A percentile compares a stretch with the other conserved stretches of the same genome.
Evolutionary conservation across 306 rosid genomes (phyloP).

Genomic region (Vigna radiata): DNA sequence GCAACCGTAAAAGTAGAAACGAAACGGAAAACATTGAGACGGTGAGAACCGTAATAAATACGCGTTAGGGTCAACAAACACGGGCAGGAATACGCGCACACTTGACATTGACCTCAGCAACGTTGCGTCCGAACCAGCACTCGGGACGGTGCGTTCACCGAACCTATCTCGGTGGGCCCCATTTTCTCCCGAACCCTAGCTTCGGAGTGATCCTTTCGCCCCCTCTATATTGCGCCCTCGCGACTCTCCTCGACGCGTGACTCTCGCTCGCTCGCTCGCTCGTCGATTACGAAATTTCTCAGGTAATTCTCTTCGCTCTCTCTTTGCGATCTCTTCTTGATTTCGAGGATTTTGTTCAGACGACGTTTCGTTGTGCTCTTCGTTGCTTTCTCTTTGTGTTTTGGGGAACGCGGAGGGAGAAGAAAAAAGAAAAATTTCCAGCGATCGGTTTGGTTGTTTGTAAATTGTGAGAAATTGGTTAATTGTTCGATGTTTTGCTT

Average conservation of each 20-base stretch:
- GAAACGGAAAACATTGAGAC: conserved; percentile 27
- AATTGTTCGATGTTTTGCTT: conserved; percentile 16
- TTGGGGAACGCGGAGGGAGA: neutral
- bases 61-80: conserved; percentile 30
- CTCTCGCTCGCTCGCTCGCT: neutral
- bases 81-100: conserved; percentile 38
- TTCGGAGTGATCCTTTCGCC: conserved; percentile 34
- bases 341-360: neutral
- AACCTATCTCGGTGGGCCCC: conserved; percentile 47
- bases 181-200: conserved; percentile 44
- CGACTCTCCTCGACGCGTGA: conserved; percentile 30
- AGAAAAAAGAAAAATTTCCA: neutral
- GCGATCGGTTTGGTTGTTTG: neutral
- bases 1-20: conserved; percentile 34
- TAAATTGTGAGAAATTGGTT: conserved; percentile 1
- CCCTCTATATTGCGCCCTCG: conserved; percentile 39
- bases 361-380: neutral
- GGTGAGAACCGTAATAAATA: conserved; percentile 18
- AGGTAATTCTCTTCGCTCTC: conserved; percentile 24
- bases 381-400: neutral
- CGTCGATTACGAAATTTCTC: conserved; percentile 37
- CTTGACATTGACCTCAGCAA: conserved; percentile 44
- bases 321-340: neutral
- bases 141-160: conserved; percentile 44
- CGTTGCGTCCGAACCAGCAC: conserved; percentile 56